Evolutionary conservation across 176 grass and related monocot species (phyloP).

Genomic region (Eleusine coracana): DNA sequence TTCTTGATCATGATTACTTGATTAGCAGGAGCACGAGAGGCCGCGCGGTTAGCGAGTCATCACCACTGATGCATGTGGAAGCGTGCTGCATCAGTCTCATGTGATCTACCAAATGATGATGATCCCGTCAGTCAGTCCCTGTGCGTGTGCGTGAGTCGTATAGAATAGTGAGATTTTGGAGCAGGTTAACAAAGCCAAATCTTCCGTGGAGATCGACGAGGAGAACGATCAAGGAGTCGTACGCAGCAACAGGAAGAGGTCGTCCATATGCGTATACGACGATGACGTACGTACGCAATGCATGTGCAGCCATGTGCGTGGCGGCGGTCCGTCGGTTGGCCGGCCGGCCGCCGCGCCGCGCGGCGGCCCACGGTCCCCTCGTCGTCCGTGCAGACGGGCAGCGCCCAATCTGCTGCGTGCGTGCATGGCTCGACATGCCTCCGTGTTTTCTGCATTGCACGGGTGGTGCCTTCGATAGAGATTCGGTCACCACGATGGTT

Average conservation of each 20-base stretch:
- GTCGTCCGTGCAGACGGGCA: not conserved
- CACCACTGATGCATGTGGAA: too few species aligned
- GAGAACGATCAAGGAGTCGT: not conserved
- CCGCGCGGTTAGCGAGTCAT: not conserved
- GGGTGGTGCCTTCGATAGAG: not conserved
- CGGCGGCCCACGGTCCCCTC: not conserved
- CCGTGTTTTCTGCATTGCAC: not conserved
- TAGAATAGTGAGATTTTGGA: not conserved
- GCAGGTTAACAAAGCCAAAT: not conserved
- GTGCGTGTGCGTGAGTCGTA: not conserved
- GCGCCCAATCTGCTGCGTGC: not conserved
- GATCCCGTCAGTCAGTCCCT: too few species aligned
- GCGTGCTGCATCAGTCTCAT: too few species aligned
- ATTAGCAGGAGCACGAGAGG: not conserved
- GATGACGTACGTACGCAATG: not conserved
- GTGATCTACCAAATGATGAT: not conserved
- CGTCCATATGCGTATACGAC: not conserved
- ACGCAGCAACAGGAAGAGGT: not conserved
- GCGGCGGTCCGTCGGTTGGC: constrained; percentile 32
- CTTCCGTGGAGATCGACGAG: not conserved
- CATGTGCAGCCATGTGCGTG: constrained; percentile 28
- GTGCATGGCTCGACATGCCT: not conserved
- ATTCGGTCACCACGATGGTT: too few species aligned
- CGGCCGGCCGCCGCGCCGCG: constrained; percentile 15
- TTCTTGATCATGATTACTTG: not conserved